These are phyloP conservation scores for Trichoderma oligosporum DNA, from an alignment of 2,329 filamentous ascomycete species.

Conservation along the genomic window DNA sequence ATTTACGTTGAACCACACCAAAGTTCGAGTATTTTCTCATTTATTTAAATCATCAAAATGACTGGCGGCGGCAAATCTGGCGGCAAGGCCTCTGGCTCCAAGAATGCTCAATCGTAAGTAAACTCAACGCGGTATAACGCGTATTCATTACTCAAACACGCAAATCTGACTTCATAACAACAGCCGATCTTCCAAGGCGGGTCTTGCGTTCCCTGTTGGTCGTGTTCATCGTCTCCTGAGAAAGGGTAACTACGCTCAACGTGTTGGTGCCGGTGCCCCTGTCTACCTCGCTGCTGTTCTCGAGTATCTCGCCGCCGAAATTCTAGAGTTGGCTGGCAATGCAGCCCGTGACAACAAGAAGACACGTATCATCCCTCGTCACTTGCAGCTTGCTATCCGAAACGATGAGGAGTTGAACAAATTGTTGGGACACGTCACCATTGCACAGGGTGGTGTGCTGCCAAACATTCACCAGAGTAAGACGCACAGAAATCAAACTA, in stretches of 20 bases:
- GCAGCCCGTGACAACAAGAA: constrained; percentile 99
- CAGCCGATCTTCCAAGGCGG: constrained; percentile 97
- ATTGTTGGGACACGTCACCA: constrained; percentile 91
- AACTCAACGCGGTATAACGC: not conserved
- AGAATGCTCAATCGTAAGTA: constrained; percentile 98
- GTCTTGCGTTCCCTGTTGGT: constrained; percentile 97
- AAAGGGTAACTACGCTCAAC: constrained; percentile 99
- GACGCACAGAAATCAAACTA: constrained; percentile 36
- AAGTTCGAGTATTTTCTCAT: constrained; percentile 16
- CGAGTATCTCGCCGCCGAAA: constrained; percentile 97
- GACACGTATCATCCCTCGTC: constrained; percentile 99
- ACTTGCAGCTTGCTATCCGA: constrained; percentile 97
- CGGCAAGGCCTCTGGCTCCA: constrained; percentile 98
- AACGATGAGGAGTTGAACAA: constrained; percentile 99
- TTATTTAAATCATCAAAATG: constrained; percentile 17
- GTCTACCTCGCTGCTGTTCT: constrained; percentile 97
- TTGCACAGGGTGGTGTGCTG: constrained; percentile 93
- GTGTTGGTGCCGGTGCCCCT: constrained; percentile 96
- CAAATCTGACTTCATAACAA: not conserved
- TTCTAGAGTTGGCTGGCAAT: constrained; percentile 97
- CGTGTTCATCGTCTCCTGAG: constrained; percentile 98
- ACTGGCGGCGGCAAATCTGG: constrained; percentile 92
- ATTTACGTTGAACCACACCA: constrained; percentile 22
- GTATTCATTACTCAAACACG: not conserved
- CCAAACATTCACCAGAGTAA: constrained; percentile 97